Evolutionary conservation across 371 early-diverging fungal genomes (phyloP), one percentile per base, ranked within the genome.

Genomic region (Mortierella sp.): DNA sequence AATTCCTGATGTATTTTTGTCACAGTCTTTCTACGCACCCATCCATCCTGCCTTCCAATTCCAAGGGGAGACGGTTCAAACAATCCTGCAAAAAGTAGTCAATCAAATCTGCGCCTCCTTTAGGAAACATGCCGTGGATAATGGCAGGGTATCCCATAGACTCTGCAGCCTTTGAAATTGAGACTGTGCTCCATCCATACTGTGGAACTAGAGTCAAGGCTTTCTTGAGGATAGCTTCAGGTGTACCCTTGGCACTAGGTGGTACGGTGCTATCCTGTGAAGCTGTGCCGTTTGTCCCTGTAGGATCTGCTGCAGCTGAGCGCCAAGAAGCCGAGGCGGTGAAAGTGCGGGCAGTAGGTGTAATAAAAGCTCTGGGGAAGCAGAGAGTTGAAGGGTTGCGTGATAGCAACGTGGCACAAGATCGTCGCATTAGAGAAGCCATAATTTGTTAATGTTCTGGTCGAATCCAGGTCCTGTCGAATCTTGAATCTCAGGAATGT

Each of bases 111-210:
- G 92, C 84, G 29, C 88, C 89, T 9, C 95, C 93, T 17, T 89
- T 82, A 13, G 91, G 84, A 61, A 91, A 90, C 47, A 95, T 75
- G 22, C 94, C 94, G 63, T 93, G 93, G 6, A 91, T 87, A 45
- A 93, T 90, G 17, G 90, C 76, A 28, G 95, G 91, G 66, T 90
- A 92, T 6, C 94, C 95, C 53, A 93, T 83, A 19, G 85, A 76
- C 53, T 84, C 82, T 58, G 94, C 92, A 2, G 94, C 96, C 15
- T 85, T 88, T 13, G 83, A 72, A 0, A 97, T 82, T 4, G 93
- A 89, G 15, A 87, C 78, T 61, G 84, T 85, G 1, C 94, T 88
- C 95, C 95, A 97, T 29, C 96, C 96, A 70, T 89, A 78, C 59
- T 85, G 66, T 37, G 89, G 87, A 13, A 96, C 93, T 71, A 88